Base-by-base conservation (phyloP, 228 moss, liverwort and hornwort species). In the Sphagnum magellanicum region DNA sequence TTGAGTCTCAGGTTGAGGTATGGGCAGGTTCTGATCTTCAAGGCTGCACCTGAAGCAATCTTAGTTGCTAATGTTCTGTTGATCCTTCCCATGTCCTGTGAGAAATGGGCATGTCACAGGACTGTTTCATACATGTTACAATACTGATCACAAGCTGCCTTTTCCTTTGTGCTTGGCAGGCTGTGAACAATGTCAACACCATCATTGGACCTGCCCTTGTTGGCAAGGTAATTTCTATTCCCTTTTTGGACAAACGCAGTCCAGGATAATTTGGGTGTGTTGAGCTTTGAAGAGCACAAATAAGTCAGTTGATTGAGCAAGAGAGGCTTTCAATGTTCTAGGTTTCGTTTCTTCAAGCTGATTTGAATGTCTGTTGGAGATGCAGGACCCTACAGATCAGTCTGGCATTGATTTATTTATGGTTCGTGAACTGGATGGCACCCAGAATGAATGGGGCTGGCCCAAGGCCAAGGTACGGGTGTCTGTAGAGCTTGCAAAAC, bases 361-460 rank as follows among this genome's bases (percentile, higher is more conserved):
- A 32, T 32, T 32, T 32, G 32, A 32, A 32, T 32, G 32, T 8
- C 49, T 10, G 64, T 47, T 64, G 64, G 63, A 4, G 5, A 69
- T 66, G 65, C 80, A 87, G 90, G 72, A 85, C 72, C 97, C 93
- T 5, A 77, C 80, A 48, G 80, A 93, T 53, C 97, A 97, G 72
- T 74, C 57, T 1, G 91, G 63, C 69, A 84, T 96, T 70, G 93
- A 96, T 57, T 91, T 91, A 77, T 79, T 81, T 12, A 85, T 96
- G 78, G 91, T 96, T 4, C 90, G 82, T 5, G 49, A 91, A 59
- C 88, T 96, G 10, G 96, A 96, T 16, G 93, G 96, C 46, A 96
- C 96, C 5, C 84, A 96, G 73, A 96, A 96, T 70, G 88, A 96
- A 73, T 92, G 91, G 92, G 91, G 92, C 16, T 92, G 90, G 84